Conservation (phyloP, 2,329 filamentous ascomycete genomes). For the Emericellopsis cladophorae region DNA sequence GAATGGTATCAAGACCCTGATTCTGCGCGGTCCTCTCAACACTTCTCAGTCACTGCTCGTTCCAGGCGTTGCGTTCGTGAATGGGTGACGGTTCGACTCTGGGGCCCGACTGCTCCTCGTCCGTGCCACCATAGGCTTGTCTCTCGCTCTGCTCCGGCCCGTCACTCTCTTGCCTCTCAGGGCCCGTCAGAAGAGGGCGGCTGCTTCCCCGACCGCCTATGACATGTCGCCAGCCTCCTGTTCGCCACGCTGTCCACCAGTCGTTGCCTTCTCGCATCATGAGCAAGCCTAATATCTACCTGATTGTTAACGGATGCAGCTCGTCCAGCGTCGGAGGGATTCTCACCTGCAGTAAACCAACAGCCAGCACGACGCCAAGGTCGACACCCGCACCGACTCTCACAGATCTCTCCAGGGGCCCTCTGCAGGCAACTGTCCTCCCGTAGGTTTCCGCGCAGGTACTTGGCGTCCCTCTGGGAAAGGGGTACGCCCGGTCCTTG, state of each 20-base stretch:
- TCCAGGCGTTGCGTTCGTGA: conserved; percentile 13
- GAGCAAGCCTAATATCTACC: conserved; percentile 16
- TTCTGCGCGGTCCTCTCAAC: neutral
- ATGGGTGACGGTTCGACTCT: conserved; percentile 13
- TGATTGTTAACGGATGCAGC: neutral
- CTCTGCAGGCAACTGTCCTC: conserved; percentile 33
- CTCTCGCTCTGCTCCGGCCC: conserved; percentile 4
- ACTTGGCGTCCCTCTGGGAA: conserved; percentile 20
- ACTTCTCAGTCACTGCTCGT: conserved; percentile 2
- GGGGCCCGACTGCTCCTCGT: conserved; percentile 7
- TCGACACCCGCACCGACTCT: conserved; percentile 39
- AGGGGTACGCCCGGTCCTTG: conserved; percentile 51
- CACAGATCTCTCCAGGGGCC: conserved; percentile 42
- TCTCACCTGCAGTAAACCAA: conserved; percentile 43
- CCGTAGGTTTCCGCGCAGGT: conserved; percentile 33
- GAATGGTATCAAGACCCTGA: neutral
- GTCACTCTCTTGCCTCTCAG: conserved; percentile 15
- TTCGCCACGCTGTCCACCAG: conserved; percentile 17
- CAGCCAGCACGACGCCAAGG: conserved; percentile 37
- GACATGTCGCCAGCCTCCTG: conserved; percentile 5
- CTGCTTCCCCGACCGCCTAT: conserved; percentile 7
- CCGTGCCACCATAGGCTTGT: conserved; percentile 8
- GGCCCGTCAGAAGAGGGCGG: conserved; percentile 12
- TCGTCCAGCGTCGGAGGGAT: neutral
- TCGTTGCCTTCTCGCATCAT: conserved; percentile 13